A percentile compares a stretch with the other conserved stretches of the same genome.
Conservation (phyloP, 1,284 basidiomycete genomes). For the Trametes polyzona region DNA sequence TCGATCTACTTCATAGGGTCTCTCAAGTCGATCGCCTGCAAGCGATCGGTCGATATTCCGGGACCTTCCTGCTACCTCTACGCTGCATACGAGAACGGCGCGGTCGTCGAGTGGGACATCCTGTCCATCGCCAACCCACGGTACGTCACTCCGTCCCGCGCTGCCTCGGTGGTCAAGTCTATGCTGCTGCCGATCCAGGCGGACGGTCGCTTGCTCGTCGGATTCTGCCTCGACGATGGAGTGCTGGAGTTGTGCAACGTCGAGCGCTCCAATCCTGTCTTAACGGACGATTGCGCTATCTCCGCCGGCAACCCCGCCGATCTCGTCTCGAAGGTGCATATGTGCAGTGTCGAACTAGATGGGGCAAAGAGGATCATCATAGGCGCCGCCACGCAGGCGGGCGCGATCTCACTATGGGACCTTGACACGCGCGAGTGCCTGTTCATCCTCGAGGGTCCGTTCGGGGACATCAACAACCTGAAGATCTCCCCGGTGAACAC, state of each 20-base stretch:
- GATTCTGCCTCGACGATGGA: constrained; percentile 67
- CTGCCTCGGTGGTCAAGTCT: constrained; percentile 48
- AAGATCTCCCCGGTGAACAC: constrained; percentile 53
- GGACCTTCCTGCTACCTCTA: constrained; percentile 43
- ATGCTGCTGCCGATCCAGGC: constrained; percentile 51
- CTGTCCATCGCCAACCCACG: constrained; percentile 39
- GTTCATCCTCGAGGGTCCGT: constrained; percentile 57
- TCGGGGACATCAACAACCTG: constrained; percentile 56
- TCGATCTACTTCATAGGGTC: constrained; percentile 48
- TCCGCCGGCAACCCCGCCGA: constrained; percentile 62
- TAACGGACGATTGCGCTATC: constrained; percentile 50
- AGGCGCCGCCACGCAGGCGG: constrained; percentile 64
- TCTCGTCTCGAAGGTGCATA: constrained; percentile 53
- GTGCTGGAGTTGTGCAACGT: constrained; percentile 62
- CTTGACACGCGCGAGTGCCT: constrained; percentile 61
- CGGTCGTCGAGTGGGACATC: constrained; percentile 58
- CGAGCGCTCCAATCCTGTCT: constrained; percentile 42
- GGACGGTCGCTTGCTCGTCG: constrained; percentile 52
- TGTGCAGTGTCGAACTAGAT: constrained; percentile 54
- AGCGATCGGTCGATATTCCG: constrained; percentile 30
- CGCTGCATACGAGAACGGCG: constrained; percentile 62
- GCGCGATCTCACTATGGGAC: constrained; percentile 75
- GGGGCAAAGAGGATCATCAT: constrained; percentile 56
- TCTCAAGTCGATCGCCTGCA: constrained; percentile 32
- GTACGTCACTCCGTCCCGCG: constrained; percentile 50